Percentiles rank a stretch among this genome's conserved stretches.
Conservation (phyloP, 371 early-diverging fungal genomes). For the Apophysomyces ossiformis region DNA sequence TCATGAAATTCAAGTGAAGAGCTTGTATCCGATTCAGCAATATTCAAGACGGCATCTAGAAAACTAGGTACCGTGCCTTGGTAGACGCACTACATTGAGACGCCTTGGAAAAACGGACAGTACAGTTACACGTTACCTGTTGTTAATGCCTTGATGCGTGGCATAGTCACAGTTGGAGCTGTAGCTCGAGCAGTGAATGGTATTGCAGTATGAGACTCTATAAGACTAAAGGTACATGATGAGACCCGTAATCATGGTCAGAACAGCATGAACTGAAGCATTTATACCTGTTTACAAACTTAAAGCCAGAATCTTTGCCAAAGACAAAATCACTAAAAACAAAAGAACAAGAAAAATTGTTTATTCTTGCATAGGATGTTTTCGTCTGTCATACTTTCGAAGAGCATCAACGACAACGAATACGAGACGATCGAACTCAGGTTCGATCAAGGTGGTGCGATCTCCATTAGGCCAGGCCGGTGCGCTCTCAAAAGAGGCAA, state of each 20-base stretch:
- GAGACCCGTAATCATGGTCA: background rate
- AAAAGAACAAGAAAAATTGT: constrained; percentile 1
- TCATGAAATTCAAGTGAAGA: constrained; percentile 71
- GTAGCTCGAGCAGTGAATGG: constrained; percentile 77
- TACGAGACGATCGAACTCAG: constrained; percentile 74
- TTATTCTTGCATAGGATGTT: background rate
- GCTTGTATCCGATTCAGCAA: constrained; percentile 83
- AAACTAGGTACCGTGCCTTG: constrained; percentile 67
- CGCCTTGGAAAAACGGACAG: background rate
- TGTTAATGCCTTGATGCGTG: constrained; percentile 93
- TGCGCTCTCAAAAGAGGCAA: constrained; percentile 44
- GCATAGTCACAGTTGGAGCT: constrained; percentile 95
- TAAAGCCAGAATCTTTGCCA: constrained; percentile 67
- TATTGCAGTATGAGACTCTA: constrained; percentile 52
- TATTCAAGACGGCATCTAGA: constrained; percentile 80
- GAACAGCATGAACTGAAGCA: too few relatives aligned
- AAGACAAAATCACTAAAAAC: constrained; percentile 75
- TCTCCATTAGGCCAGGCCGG: constrained; percentile 14
- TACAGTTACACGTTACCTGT: constrained; percentile 69
- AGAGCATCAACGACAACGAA: constrained; percentile 84
- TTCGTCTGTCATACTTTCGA: constrained; percentile 50
- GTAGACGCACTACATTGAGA: background rate
- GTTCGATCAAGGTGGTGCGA: constrained; percentile 27
- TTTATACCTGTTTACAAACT: constrained; percentile 61
- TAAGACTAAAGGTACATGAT: constrained; percentile 39